These are phyloP conservation scores for Incumbomyces delicatus DNA, from an alignment of 2,329 filamentous ascomycete genomes.

Conservation along the genomic window DNA sequence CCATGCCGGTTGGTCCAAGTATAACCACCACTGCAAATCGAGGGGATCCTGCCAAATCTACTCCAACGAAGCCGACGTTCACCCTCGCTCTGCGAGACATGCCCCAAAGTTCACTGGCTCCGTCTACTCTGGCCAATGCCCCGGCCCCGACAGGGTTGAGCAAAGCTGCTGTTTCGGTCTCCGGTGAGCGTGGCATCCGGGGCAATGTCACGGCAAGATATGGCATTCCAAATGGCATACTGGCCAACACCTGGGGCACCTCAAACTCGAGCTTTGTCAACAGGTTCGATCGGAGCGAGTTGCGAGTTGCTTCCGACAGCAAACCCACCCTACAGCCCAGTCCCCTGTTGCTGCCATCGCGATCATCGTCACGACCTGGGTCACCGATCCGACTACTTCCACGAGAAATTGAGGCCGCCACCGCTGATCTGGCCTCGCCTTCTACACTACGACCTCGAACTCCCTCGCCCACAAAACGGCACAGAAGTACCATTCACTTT, in stretches of 20 bases:
- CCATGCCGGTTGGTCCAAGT: conserved; percentile 56
- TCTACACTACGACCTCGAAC: conserved; percentile 19
- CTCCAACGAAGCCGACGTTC: conserved; percentile 25
- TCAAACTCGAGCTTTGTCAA: conserved; percentile 68
- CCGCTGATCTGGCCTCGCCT: conserved; percentile 12
- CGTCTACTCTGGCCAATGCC: conserved; percentile 70
- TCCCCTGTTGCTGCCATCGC: conserved; percentile 12
- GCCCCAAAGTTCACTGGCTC: conserved; percentile 60
- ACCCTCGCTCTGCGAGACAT: conserved; percentile 32
- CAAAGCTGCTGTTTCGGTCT: conserved; percentile 71
- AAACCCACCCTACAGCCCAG: conserved; percentile 16
- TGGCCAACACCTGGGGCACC: conserved; percentile 92
- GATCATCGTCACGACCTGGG: conserved; percentile 12
- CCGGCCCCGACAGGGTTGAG: conserved; percentile 79
- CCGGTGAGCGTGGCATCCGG: conserved; percentile 62
- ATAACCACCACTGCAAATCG: conserved; percentile 26
- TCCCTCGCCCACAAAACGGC: conserved; percentile 26
- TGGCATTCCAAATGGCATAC: conserved; percentile 73
- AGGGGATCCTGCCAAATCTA: conserved; percentile 25
- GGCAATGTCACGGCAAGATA: conserved; percentile 51
- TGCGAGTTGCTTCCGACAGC: conserved; percentile 25
- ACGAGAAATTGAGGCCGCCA: conserved; percentile 8
- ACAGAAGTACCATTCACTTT: conserved; percentile 49
- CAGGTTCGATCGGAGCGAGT: conserved; percentile 47
- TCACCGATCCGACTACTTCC: conserved; percentile 19